Base-by-base conservation (phyloP, 768 basidiomycete species). In the Panus rudis region DNA sequence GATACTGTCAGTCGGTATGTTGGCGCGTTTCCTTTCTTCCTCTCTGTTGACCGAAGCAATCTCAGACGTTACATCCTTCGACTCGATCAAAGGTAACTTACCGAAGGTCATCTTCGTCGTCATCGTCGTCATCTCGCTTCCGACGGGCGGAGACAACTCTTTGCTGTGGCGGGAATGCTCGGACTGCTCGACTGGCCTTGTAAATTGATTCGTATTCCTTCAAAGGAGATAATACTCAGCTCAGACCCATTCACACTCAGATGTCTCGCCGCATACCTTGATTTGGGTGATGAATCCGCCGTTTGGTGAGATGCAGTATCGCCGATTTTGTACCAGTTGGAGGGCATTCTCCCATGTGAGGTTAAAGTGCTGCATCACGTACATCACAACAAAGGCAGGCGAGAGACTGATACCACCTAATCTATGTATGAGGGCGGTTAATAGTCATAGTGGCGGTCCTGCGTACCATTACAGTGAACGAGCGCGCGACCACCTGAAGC, bases 151-250 rank as follows among this genome's bases (percentile, higher is more conserved):
- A 61, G 2, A 71, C 70, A 6, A 67, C 58, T 41, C 72, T 67
- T 41, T 71, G 67, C 39, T 62, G 65, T 12, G 59, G 50, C 1
- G 80, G 79, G 53, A 75, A 84, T 3, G 68, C 63, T 4, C 78
- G 77, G 24, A 90, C 72, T 0, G 86, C 85, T 19, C 77, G 68
- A 43, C 69, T 77, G 7, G 92, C 92, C 53, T 77, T 81, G 59
- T 92, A 89, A 57, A 94, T 94, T 4, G 90, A 86, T 62, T 93
- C 89, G 51, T 92, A 94, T 68, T 92, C 92, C 90, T 92, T 53
- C 10, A 38, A 28, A 16, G 5, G 4, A 35, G n/a, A 8, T 12
- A 45, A 6, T 14, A 38, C n/a, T 39, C 14, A 25, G 21, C 13
- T 27, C 5, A 21, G 31, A 30, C 13, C 16, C 17, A n/a, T 4